These are phyloP conservation scores for Seiridium unicorne DNA, from an alignment of 2,329 filamentous ascomycete genomes.

Conservation along the genomic window DNA sequence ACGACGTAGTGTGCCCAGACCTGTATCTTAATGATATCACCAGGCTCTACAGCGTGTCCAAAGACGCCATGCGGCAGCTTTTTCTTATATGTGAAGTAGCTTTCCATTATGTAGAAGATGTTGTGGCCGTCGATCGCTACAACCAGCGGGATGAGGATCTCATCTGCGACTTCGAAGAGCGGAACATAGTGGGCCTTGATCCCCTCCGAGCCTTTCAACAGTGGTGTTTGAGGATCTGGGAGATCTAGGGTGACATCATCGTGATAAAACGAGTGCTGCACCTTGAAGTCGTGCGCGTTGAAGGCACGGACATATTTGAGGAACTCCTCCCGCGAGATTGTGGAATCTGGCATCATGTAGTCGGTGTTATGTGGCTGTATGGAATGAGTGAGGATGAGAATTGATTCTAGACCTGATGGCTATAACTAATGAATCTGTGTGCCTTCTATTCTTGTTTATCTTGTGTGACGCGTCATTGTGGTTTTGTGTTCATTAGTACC, in stretches of 20 bases:
- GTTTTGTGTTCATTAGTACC: neutral
- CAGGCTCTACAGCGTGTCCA: constrained; percentile 1
- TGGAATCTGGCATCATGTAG: neutral
- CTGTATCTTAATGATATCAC: neutral
- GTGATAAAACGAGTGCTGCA: neutral
- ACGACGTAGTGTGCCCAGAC: neutral
- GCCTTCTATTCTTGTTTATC: neutral
- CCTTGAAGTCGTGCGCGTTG: neutral
- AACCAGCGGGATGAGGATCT: neutral
- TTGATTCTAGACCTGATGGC: neutral
- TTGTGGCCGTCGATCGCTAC: constrained; percentile 1
- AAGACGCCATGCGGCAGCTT: neutral
- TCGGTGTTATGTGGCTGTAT: neutral
- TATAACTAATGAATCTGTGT: neutral
- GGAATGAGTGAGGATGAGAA: neutral
- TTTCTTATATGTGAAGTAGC: constrained; percentile 2
- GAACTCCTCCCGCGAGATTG: neutral
- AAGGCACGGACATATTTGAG: constrained; percentile 3
- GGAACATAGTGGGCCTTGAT: neutral
- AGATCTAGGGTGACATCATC: neutral
- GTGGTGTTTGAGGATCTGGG: neutral
- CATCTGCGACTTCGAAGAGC: neutral
- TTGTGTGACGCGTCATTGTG: neutral
- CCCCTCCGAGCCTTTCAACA: neutral
- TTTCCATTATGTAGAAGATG: neutral